phyloP scores from a whole-genome alignment of 2,329 filamentous ascomycete genomes.

The Calonectria montana region DNA sequence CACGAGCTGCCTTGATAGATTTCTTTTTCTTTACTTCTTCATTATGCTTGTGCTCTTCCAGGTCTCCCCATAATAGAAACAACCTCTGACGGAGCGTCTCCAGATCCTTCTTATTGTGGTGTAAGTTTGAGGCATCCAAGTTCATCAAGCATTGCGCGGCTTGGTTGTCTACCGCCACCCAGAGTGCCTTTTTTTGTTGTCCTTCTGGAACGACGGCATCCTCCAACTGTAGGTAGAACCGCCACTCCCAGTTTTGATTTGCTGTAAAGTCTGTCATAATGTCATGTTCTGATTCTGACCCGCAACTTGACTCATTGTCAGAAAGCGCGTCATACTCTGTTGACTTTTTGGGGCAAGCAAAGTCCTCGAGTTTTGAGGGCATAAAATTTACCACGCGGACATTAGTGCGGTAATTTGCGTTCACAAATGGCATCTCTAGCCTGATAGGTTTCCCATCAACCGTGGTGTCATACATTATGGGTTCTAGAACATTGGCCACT shows the following conservation, averaged over 20 bases:
- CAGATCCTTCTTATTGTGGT: constrained; percentile 60
- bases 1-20: constrained; percentile 38
- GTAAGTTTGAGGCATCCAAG: constrained; percentile 67
- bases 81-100: constrained; percentile 73
- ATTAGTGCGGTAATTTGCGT: constrained; percentile 74
- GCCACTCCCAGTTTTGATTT: constrained; percentile 78
- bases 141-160: constrained; percentile 61
- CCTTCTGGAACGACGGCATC: constrained; percentile 61
- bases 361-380: constrained; percentile 77
- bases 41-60: constrained; percentile 76
- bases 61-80: constrained; percentile 85
- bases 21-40: constrained; percentile 43
- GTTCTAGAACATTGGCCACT: constrained; percentile 55
- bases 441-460: constrained; percentile 51
- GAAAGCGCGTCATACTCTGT: constrained; percentile 64
- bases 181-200: constrained; percentile 62
- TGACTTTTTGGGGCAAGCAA: constrained; percentile 62
- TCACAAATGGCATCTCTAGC: constrained; percentile 76
- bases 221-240: constrained; percentile 83
- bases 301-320: constrained; percentile 47
- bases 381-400: constrained; percentile 87
- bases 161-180: constrained; percentile 74
- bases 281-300: constrained; percentile 39
- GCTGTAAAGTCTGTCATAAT: constrained; percentile 38
- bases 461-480: constrained; percentile 54